phyloP scores from a whole-genome alignment of 768 basidiomycete species.

The Auricularia auricula-judae region DNA sequence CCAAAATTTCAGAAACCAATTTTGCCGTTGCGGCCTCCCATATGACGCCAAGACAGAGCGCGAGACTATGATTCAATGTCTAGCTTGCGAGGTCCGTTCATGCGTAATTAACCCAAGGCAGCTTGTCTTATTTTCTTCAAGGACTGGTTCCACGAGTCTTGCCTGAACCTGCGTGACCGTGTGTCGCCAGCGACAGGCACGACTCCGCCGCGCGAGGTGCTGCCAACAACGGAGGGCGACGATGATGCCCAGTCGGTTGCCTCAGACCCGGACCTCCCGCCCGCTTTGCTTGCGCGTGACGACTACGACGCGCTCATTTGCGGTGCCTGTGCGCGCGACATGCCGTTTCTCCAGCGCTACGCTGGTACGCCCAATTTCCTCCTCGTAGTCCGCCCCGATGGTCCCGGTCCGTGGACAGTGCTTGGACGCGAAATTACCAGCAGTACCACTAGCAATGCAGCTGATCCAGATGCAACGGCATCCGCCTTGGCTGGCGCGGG shows the following conservation, averaged over 20 bases:
- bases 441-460: constrained; percentile 10
- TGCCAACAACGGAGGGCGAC: constrained; percentile 21
- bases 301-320: constrained; percentile 75
- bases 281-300: constrained; percentile 50
- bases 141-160: constrained; percentile 92
- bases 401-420: constrained; percentile 34
- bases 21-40: constrained; percentile 62
- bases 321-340: constrained; percentile 49
- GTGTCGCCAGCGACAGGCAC: constrained; percentile 21
- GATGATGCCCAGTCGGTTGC: constrained; percentile 47
- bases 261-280: constrained; percentile 48
- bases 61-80: constrained; percentile 85
- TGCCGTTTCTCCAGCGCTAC: constrained; percentile 41
- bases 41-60: constrained; percentile 65
- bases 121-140: constrained; percentile 14
- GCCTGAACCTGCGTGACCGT: constrained; percentile 64
- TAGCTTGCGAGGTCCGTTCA: constrained; percentile 59
- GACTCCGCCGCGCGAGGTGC: constrained; percentile 30
- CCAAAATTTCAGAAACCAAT: constrained; percentile 57
- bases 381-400: constrained; percentile 47
- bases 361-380: constrained; percentile 60
- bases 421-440: constrained; percentile 19
- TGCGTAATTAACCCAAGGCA: too few species aligned
- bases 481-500: background rate
- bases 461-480: constrained; percentile 8